Percentiles rank a stretch among this genome's conserved stretches.
These are phyloP conservation scores for Cystofilobasidium bisporidii DNA, from an alignment of 768 basidiomycete species.

Conservation along the genomic window DNA sequence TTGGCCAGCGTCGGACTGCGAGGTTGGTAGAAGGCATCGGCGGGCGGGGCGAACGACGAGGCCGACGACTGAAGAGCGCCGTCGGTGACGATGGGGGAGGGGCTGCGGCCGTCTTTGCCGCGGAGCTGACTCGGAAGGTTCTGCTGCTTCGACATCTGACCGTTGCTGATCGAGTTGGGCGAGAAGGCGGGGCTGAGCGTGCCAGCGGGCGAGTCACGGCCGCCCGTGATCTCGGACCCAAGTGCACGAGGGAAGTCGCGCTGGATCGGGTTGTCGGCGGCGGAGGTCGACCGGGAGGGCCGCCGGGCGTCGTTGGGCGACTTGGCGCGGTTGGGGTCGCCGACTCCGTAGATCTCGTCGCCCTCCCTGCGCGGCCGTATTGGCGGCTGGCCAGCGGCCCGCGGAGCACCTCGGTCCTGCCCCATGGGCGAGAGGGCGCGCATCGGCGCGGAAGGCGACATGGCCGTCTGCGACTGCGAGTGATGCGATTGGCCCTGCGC, in stretches of 20 bases:
- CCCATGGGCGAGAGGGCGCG: not conserved
- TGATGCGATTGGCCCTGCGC: conserved; percentile 5
- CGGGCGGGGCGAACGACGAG: conserved; percentile 45
- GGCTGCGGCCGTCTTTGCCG: conserved; percentile 11
- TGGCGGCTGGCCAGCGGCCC: conserved; percentile 37
- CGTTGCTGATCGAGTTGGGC: conserved; percentile 15
- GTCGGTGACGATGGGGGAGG: conserved; percentile 20
- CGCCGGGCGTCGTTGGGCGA: conserved; percentile 48
- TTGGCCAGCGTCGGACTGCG: conserved; percentile 22
- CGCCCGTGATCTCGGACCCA: not conserved
- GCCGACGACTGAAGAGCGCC: conserved; percentile 16
- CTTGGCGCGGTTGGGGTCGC: conserved; percentile 41
- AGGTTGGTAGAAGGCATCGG: conserved; percentile 50
- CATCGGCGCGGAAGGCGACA: not conserved
- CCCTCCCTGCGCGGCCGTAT: conserved; percentile 39
- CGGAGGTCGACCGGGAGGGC: conserved; percentile 24
- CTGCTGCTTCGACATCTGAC: conserved; percentile 5
- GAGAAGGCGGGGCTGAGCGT: not conserved
- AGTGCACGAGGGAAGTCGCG: conserved; percentile 17
- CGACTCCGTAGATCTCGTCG: conserved; percentile 33
- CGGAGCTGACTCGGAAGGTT: conserved; percentile 16
- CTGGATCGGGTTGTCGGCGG: conserved; percentile 30
- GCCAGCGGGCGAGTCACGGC: not conserved
- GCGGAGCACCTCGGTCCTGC: not conserved
- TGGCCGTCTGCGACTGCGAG: not conserved